Evolutionary conservation across 495 filamentous ascomycete genomes (phyloP).

Genomic region (Collariella sp.): DNA sequence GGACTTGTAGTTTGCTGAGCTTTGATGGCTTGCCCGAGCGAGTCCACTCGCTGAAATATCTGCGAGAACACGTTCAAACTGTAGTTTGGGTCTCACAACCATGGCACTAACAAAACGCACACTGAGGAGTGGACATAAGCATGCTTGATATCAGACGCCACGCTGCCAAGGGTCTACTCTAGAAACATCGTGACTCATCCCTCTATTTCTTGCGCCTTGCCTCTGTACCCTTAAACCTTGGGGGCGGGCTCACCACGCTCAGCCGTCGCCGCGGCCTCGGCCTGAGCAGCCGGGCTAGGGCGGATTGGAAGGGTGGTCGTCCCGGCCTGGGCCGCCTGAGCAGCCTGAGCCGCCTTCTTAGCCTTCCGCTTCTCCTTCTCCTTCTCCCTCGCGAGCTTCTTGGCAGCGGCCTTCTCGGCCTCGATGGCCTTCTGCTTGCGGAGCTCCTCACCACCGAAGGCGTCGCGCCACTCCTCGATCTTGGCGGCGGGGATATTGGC

Average conservation of each 20-base stretch:
- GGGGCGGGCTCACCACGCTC: not conserved
- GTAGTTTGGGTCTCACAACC: not conserved
- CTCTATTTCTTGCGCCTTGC: not conserved
- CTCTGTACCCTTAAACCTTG: not conserved
- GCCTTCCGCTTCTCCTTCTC: slow-evolving; percentile 25
- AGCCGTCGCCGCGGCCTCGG: not conserved
- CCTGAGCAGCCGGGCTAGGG: not conserved
- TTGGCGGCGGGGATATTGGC: slow-evolving; percentile 48
- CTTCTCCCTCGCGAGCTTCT: slow-evolving; percentile 22
- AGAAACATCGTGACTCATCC: not conserved
- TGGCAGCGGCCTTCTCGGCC: slow-evolving; percentile 21
- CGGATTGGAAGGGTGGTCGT: slow-evolving; percentile 9
- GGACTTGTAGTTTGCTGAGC: too few relatives aligned
- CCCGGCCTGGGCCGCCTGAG: slow-evolving; percentile 8
- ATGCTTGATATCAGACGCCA: not conserved
- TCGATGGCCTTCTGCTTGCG: slow-evolving; percentile 27
- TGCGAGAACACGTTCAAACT: not conserved
- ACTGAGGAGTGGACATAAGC: not conserved
- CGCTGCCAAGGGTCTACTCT: slow-evolving; percentile 4
- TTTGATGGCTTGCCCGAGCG: too few relatives aligned
- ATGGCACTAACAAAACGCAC: too few relatives aligned
- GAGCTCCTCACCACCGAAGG: slow-evolving; percentile 66
- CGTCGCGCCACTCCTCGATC: slow-evolving; percentile 69
- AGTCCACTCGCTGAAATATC: not conserved
- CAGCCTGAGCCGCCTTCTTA: slow-evolving; percentile 23